Evolutionary conservation across 768 basidiomycete species (phyloP), one percentile per base, ranked within the genome.

Genomic region (Lactarius trivialis): DNA sequence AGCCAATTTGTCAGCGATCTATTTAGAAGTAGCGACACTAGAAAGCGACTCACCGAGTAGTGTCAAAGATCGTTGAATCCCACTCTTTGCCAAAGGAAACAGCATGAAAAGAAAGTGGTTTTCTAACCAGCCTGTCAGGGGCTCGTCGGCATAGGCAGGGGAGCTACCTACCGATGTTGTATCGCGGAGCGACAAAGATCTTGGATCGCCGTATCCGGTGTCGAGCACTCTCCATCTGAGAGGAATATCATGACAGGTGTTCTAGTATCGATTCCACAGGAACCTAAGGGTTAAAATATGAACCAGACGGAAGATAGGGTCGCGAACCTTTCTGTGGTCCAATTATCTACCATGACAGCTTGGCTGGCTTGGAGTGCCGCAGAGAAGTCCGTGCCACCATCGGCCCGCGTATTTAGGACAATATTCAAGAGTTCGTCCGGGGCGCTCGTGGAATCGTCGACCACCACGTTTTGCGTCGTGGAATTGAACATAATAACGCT

Each of bases 21-120:
- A 45, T 45, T 21, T 21, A 45, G 21, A 21, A 1, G 21, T 45
- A 21, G 43, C 11, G 12, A 11, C n/a, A 21, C 43, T 4, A 45
- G 43, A 45, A 21, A 45, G 41, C n/a, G 21, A 21, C 43, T 45
- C 11, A 21, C 43, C 43, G 21, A 21, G n/a, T 43, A 43, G 41
- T n/a, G 8, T 43, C 41, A 21, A 45, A 45, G 3, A 45, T 21
- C 5, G n/a, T 45, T 11, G 43, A 45, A 12, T 45, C 43, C 43
- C 43, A 45, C 11, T 73, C 68, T 0, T 73, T 71, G 4, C 84
- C 84, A 36, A 86, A 85, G 0, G 81, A 77, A 21, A 86, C 79
- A 0, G 83, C 69, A 53, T 85, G 84, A 68, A 86, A 81, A 0
- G 83, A 82, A 1, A 83, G 71, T 1, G 82, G 71, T 71, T 81